These are phyloP conservation scores for Blastobotrys peoriensis DNA, from an alignment of 805 yeast species.

Conservation along the genomic window DNA sequence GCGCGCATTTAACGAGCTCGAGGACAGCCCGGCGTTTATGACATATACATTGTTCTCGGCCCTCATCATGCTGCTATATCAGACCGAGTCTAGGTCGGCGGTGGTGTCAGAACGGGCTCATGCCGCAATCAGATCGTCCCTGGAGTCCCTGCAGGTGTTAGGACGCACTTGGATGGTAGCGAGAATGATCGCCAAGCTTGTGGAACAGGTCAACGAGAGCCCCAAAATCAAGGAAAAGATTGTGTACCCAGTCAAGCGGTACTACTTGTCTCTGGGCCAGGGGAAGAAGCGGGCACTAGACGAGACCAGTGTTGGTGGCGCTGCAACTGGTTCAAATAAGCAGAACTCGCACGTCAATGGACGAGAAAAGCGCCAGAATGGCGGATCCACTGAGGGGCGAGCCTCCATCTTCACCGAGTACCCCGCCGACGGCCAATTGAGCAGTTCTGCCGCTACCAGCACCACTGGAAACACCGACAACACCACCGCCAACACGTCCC, in stretches of 20 bases:
- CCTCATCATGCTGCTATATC: conserved; percentile 65
- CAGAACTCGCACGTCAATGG: neutral
- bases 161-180: conserved; percentile 52
- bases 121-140: conserved; percentile 30
- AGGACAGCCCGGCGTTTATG: conserved; percentile 51
- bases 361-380: neutral
- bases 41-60: conserved; percentile 59
- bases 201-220: conserved; percentile 35
- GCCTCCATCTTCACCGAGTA: neutral
- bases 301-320: no score
- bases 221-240: conserved; percentile 19
- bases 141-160: conserved; percentile 33
- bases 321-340: no score
- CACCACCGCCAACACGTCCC: no score
- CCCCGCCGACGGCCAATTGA: neutral
- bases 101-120: conserved; percentile 35
- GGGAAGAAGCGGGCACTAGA: neutral
- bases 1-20: conserved; percentile 42
- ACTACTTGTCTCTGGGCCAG: conserved; percentile 1
- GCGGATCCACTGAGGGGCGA: neutral
- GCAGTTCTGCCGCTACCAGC: neutral
- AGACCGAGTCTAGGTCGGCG: conserved; percentile 40
- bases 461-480: neutral
- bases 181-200: conserved; percentile 44
- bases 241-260: conserved; percentile 14